Conservation (phyloP, 2,329 filamentous ascomycete genomes). For the Colletotrichum sp. region DNA sequence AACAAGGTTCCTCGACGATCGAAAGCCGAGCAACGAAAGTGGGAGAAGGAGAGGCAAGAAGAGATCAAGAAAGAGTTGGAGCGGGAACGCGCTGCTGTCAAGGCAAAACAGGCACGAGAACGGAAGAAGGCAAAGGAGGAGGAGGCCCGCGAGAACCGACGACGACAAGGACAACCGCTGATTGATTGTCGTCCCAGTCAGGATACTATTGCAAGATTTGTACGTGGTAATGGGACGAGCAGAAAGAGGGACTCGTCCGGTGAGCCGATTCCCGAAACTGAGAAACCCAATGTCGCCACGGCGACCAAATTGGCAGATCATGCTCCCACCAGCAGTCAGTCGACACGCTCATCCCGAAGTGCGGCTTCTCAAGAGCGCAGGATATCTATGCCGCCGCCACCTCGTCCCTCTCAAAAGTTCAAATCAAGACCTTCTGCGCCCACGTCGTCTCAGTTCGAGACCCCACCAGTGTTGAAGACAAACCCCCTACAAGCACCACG, state of each 20-base stretch:
- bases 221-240: slow-evolving; percentile 37
- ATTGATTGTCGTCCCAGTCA: slow-evolving; percentile 61
- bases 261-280: neutral
- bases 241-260: slow-evolving; percentile 30
- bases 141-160: slow-evolving; percentile 53
- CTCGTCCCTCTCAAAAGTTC: neutral
- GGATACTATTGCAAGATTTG: slow-evolving; percentile 59
- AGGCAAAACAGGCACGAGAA: slow-evolving; percentile 55
- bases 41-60: slow-evolving; percentile 48
- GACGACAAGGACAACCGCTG: slow-evolving; percentile 55
- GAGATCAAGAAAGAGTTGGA: slow-evolving; percentile 58
- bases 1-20: slow-evolving; percentile 43
- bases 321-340: neutral
- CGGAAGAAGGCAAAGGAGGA: slow-evolving; percentile 60
- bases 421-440: neutral
- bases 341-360: neutral
- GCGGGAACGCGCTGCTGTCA: slow-evolving; percentile 50
- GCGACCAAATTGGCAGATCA: neutral
- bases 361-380: neutral
- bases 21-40: slow-evolving; percentile 45
- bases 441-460: neutral
- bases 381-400: neutral
- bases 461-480: neutral
- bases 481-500: neutral
- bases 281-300: neutral